phyloP scores from a whole-genome alignment of 2,329 filamentous ascomycete species.

The Cercospora sojina region DNA sequence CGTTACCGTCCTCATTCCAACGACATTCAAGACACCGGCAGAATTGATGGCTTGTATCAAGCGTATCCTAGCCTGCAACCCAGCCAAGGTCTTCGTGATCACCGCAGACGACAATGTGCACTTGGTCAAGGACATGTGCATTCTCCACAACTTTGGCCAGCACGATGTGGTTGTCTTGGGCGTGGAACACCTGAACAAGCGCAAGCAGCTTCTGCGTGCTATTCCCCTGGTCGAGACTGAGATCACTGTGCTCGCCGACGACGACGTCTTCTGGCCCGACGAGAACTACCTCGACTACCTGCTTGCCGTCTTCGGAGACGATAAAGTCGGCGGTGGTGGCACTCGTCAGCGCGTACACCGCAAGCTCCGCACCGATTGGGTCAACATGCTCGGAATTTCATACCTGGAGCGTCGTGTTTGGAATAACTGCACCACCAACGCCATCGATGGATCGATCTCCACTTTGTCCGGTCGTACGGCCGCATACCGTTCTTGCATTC shows the following conservation, averaged over 20 bases:
- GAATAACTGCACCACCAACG: conserved; percentile 57
- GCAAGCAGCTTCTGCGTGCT: conserved; percentile 37
- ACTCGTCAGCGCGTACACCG: conserved; percentile 57
- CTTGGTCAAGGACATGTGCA: conserved; percentile 21
- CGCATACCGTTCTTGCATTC: conserved; percentile 52
- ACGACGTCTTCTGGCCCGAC: conserved; percentile 40
- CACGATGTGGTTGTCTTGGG: conserved; percentile 34
- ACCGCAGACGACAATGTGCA: conserved; percentile 30
- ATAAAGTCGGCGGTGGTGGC: conserved; percentile 54
- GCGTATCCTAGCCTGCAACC: conserved; percentile 29
- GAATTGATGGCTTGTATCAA: conserved; percentile 35
- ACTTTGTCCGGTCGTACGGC: conserved; percentile 59
- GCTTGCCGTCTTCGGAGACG: conserved; percentile 45
- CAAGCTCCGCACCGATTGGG: conserved; percentile 33
- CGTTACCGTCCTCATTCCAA: conserved; percentile 38
- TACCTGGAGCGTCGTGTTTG: conserved; percentile 64
- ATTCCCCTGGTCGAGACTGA: conserved; percentile 32
- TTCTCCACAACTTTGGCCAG: conserved; percentile 12
- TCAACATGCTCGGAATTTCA: conserved; percentile 58
- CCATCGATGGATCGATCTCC: conserved; percentile 59
- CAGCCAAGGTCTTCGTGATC: conserved; percentile 34
- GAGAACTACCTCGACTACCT: conserved; percentile 34
- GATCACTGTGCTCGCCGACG: conserved; percentile 38
- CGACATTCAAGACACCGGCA: conserved; percentile 35
- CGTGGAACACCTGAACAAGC: conserved; percentile 38